A percentile compares a stretch with the other conserved stretches of the same genome.
Evolutionary conservation across 208 protist species (phyloP).

Genomic region (Tritrichomonas musculus): DNA sequence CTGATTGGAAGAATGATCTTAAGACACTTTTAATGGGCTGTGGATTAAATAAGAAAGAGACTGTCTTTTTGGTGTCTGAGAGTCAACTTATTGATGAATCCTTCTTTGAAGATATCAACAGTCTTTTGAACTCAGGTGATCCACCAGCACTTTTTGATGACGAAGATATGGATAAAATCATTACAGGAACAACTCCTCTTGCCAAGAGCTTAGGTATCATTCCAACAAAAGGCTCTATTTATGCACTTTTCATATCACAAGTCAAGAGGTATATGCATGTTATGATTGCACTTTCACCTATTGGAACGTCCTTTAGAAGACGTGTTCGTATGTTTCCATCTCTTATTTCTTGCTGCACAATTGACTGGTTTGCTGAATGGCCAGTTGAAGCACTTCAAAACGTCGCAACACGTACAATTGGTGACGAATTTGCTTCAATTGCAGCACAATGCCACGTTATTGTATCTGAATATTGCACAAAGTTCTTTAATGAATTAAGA

Average conservation of each 20-base stretch:
- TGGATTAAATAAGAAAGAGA: conserved; percentile 72
- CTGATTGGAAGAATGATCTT: conserved; percentile 53
- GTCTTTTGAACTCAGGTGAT: conserved; percentile 89
- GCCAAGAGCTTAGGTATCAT: conserved; percentile 62
- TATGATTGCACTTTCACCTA: conserved; percentile 83
- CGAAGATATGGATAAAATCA: conserved; percentile 81
- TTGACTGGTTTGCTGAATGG: conserved; percentile 93
- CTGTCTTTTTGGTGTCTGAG: conserved; percentile 85
- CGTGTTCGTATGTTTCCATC: conserved; percentile 89
- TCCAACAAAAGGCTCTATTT: conserved; percentile 76
- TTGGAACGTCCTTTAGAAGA: conserved; percentile 79
- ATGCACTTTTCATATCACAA: conserved; percentile 75
- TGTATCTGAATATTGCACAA: conserved; percentile 46
- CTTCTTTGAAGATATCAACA: conserved; percentile 94
- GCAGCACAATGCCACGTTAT: conserved; percentile 73
- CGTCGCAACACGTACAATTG: conserved; percentile 62
- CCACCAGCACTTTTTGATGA: conserved; percentile 83
- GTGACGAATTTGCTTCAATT: conserved; percentile 61
- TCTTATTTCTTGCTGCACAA: conserved; percentile 90
- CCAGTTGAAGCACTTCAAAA: conserved; percentile 74
- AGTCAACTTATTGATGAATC: conserved; percentile 79
- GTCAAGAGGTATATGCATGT: conserved; percentile 86
- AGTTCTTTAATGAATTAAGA: conserved; percentile 78
- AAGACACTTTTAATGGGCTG: conserved; percentile 64
- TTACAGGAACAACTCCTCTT: conserved; percentile 48